Evolutionary conservation across 352 stramenopile species (phyloP).

Genomic region (Phytophthora kernoviae): DNA sequence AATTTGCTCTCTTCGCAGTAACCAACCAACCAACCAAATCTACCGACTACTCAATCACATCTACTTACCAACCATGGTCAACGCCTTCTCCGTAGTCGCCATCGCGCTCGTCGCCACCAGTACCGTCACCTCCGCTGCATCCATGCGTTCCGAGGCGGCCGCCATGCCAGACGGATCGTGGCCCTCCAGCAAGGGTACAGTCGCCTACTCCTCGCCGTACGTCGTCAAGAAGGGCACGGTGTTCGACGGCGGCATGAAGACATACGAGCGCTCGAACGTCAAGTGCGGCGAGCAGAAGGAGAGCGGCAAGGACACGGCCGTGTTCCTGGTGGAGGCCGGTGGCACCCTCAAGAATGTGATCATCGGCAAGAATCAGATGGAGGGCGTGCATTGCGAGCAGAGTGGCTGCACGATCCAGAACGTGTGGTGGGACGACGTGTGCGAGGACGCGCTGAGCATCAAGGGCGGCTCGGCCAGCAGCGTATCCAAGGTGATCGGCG

Average conservation of each 20-base stretch:
- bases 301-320: conserved; percentile 4
- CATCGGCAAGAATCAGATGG: conserved; percentile 4
- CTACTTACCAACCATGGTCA: neutral
- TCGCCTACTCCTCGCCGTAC: conserved; percentile 2
- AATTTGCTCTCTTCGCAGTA: conserved; percentile 2
- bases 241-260: conserved; percentile 3
- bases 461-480: conserved; percentile 3
- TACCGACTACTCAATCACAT: neutral
- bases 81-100: conserved; percentile 1
- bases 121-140: neutral
- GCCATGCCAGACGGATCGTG: conserved; percentile 5
- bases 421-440: conserved; percentile 5
- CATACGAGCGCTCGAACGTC: conserved; percentile 1
- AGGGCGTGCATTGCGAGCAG: conserved; percentile 3
- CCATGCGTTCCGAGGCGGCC: conserved; percentile 8
- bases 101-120: conserved; percentile 2
- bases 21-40: neutral
- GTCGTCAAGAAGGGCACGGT: conserved; percentile 2
- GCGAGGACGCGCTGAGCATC: conserved; percentile 4
- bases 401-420: conserved; percentile 2
- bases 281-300: conserved; percentile 5
- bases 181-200: conserved; percentile 7
- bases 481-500: conserved; percentile 2
- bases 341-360: conserved; percentile 2
- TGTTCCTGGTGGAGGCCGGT: conserved; percentile 3